Base-by-base conservation (phyloP, 2,329 filamentous ascomycete species). In the Microdochium paspali region DNA sequence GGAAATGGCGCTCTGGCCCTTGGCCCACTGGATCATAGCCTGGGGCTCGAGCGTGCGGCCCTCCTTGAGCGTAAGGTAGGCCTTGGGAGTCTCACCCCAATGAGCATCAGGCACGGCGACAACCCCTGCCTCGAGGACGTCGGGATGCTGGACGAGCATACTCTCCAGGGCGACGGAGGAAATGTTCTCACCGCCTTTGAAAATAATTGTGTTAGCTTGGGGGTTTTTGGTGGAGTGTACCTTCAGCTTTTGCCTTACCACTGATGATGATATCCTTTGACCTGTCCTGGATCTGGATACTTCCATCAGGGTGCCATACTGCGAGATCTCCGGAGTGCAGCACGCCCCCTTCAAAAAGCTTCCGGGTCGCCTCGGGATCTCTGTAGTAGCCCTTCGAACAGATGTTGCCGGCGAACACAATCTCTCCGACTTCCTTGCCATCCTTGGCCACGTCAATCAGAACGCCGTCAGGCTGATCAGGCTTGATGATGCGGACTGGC, bases 231-330 rank as follows among this genome's bases (percentile, higher is more conserved):
- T 23, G 39, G 28, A 25, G 4, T n/a, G n/a, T n/a, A n/a, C n/a
- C n/a, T n/a, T n/a, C n/a, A n/a, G n/a, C n/a, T n/a, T n/a, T n/a
- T 43, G 45, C 64, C 75, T 56, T 71, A 87, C 87, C 87, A 46
- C 87, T 94, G 53, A 98, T 98, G 59, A 98, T 98, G 46, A 98
- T 96, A 62, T 98, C 93, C 71, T 98, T 98, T 13, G 89, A 87
- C 20, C 93, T 79, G 66, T 98, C 93, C 49, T 94, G 72, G 53
- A 98, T 95, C 70, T 97, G 89, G 42, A 90, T 84, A 49, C 87
- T 85, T 2, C 91, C 90, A 62, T 97, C 93, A 0, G 85, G 77
- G 68, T 96, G 88, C 86, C 87, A 90, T 1, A 97, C 90, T 1
- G 93, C 93, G 44, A 98, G 67, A 64, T 98, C 93, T 1, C 93